phyloP scores from a whole-genome alignment of 2,329 filamentous ascomycete species.

The Ophiostoma sp. region DNA sequence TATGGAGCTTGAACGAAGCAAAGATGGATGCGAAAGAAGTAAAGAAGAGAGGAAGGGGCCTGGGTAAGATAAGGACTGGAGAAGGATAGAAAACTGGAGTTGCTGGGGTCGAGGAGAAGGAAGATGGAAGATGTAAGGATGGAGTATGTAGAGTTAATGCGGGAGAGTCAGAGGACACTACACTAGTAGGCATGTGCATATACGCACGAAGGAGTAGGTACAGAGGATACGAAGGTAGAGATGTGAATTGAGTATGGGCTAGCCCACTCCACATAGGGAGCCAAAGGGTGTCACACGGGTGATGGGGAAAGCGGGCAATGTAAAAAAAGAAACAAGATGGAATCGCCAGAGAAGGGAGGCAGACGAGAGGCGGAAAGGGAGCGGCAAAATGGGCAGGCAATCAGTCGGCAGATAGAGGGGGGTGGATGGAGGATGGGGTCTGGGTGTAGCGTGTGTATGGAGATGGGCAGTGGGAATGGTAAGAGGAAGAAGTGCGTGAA shows the following conservation, averaged over 20 bases:
- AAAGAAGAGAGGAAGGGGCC: neutral
- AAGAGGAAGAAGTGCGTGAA: neutral
- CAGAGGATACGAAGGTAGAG: neutral
- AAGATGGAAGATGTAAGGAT: neutral
- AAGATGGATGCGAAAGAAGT: neutral
- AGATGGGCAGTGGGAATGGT: neutral
- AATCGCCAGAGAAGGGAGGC: neutral
- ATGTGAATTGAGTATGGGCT: slow-evolving; percentile 10
- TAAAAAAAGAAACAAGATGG: slow-evolving; percentile 21
- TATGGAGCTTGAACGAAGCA: neutral
- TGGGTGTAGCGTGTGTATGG: neutral
- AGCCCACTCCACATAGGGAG: slow-evolving; percentile 18
- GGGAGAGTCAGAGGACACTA: slow-evolving; percentile 1
- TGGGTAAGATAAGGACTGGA: slow-evolving; percentile 2
- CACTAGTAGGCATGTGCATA: neutral
- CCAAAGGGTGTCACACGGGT: slow-evolving; percentile 15
- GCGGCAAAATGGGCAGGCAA: slow-evolving; percentile 8
- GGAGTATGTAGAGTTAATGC: slow-evolving; percentile 12
- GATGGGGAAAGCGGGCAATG: slow-evolving; percentile 13
- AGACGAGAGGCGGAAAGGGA: neutral
- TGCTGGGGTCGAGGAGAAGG: slow-evolving; percentile 1
- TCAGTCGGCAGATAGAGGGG: slow-evolving; percentile 3
- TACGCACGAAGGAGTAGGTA: neutral
- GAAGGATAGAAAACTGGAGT: neutral
- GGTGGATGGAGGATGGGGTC: slow-evolving; percentile 1